phyloP scores from a whole-genome alignment of 768 basidiomycete genomes.

The Kwoniella sp. region DNA sequence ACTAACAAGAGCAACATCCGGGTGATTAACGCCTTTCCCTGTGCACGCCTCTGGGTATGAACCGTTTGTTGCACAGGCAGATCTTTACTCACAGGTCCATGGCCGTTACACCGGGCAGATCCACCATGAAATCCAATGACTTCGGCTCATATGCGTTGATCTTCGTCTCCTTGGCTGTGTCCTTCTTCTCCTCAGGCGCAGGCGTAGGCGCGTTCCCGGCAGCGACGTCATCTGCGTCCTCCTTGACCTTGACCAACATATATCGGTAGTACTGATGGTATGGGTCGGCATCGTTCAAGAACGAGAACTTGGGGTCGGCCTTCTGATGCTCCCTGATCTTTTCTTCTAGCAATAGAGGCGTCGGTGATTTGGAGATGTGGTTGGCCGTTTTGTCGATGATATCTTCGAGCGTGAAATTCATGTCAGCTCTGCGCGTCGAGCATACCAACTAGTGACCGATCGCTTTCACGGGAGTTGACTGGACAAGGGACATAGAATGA shows the following conservation, averaged over 20 bases:
- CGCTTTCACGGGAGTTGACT: too few species aligned
- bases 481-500: slow-evolving; percentile 20
- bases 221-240: slow-evolving; percentile 53
- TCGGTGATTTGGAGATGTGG: slow-evolving; percentile 89
- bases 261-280: slow-evolving; percentile 98
- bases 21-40: background rate
- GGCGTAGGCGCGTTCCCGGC: slow-evolving; percentile 33
- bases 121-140: slow-evolving; percentile 76
- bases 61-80: background rate
- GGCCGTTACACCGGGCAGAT: slow-evolving; percentile 80
- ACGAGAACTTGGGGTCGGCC: slow-evolving; percentile 96
- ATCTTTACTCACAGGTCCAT: slow-evolving; percentile 78
- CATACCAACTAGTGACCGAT: too few species aligned
- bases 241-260: slow-evolving; percentile 78
- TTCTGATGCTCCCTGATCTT: slow-evolving; percentile 96
- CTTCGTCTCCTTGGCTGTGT: slow-evolving; percentile 57
- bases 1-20: slow-evolving; percentile 58
- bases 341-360: slow-evolving; percentile 90
- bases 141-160: slow-evolving; percentile 67
- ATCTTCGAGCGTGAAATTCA: slow-evolving; percentile 59
- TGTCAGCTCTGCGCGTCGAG: slow-evolving; percentile 18
- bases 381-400: slow-evolving; percentile 94
- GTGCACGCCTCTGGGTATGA: background rate
- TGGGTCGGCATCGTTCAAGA: slow-evolving; percentile 93
- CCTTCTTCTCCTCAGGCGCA: slow-evolving; percentile 30